Percentiles rank a stretch among this genome's conserved stretches.
These are phyloP conservation scores for Botryotinia calthae DNA, from an alignment of 2,329 filamentous ascomycete species.

Conservation along the genomic window DNA sequence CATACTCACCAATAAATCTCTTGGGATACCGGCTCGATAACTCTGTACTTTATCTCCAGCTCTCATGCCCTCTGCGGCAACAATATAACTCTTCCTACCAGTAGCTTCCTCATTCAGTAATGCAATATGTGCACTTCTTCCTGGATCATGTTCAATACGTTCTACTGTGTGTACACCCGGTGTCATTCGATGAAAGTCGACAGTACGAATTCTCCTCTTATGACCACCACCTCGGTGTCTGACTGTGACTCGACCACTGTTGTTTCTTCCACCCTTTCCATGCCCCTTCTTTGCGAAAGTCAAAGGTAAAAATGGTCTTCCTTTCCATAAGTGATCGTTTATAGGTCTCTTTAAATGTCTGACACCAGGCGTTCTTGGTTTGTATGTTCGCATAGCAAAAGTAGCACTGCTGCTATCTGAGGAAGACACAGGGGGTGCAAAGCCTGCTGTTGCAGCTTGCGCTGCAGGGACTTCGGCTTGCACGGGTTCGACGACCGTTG, in stretches of 20 bases:
- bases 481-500: conserved; percentile 45
- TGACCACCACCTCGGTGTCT: conserved; percentile 89
- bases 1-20: conserved; percentile 85
- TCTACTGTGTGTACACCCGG: conserved; percentile 86
- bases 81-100: conserved; percentile 79
- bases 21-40: conserved; percentile 84
- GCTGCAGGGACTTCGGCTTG: conserved; percentile 40
- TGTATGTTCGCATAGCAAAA: conserved; percentile 73
- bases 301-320: conserved; percentile 74
- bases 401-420: conserved; percentile 40
- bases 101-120: conserved; percentile 74
- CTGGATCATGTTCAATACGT: conserved; percentile 93
- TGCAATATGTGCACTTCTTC: conserved; percentile 89
- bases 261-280: conserved; percentile 88
- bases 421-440: conserved; percentile 46
- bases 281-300: conserved; percentile 93
- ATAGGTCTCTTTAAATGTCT: conserved; percentile 88
- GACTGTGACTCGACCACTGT: conserved; percentile 79
- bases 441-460: conserved; percentile 41
- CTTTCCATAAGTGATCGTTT: conserved; percentile 97
- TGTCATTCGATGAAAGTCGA: conserved; percentile 79
- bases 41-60: conserved; percentile 90
- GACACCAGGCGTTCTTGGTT: conserved; percentile 86
- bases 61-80: conserved; percentile 92
- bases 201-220: conserved; percentile 85